Base-by-base conservation (phyloP, 2,329 filamentous ascomycete species). In the Aspergillus awamori region DNA sequence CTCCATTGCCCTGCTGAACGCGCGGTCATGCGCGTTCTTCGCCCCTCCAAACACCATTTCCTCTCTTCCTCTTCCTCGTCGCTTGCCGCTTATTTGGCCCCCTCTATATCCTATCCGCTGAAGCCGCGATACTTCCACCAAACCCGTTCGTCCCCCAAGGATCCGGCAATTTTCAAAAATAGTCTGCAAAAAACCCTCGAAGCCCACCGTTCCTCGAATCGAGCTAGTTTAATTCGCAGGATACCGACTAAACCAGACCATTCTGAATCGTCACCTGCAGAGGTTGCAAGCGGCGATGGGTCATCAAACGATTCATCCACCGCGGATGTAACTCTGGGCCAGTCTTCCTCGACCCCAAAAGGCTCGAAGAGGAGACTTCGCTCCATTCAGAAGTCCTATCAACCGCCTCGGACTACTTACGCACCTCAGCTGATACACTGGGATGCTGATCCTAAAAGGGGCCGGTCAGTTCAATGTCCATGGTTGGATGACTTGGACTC, bases 131-230 rank as follows among this genome's bases (percentile, higher is more conserved):
- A 28, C 8, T 58, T 69, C 39, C 65, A 64, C 57, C 43, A 62
- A 56, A 53, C 62, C n/a, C 17, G 39, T 26, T 15, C 58, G 3
- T 48, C 22, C 13, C 24, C 52, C 22, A 69, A 71, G 28, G 61
- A 69, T 28, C 49, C 64, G 13, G 63, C 69, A 33, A 67, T 79
- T 33, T 67, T 74, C 58, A 65, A 69, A 28, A 69, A 72, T 53
- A 78, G 74, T 55, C 72, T 79, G 22, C 64, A 65, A 30, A 74
- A 73, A 58, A 80, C 79, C 5, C 70, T 80, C 33, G 74, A 78
- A 58, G 77, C 77, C 24, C 79, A 80, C 64, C 76, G 78, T 43
- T 64, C 65, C 11, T 67, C 69, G 10, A 81, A 81, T 63, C 72
- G 74, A 49, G 70, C 70, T 38, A 68, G 69, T 26, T 54, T 78